Evolutionary conservation across 2,329 filamentous ascomycete genomes (phyloP), one percentile per base, ranked within the genome.

Genomic region (Graphilbum ipis-grandicollis): DNA sequence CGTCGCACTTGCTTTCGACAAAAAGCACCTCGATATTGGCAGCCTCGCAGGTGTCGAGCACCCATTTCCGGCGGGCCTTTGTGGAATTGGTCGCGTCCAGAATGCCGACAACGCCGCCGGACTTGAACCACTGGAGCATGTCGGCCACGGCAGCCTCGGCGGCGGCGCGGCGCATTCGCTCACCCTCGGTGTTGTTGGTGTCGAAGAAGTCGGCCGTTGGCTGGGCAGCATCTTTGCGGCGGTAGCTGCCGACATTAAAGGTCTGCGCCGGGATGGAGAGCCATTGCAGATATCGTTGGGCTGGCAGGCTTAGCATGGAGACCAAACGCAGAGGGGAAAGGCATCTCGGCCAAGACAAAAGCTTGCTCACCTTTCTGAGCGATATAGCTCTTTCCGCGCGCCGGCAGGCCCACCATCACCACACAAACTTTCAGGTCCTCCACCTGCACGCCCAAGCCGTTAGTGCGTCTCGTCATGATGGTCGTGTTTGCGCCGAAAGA

Each of bases 401-500:
- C 90, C 38, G 90, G 90, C 54, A 98, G 68, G 47, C 90, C 90
- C 42, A 98, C 90, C 90, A 98, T 96, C 50, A 98, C 85, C 45
- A 98, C 86, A 58, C 88, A 96, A 63, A 98, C 92, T 57, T 82
- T 83, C 42, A 83, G 88, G 58, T 94, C 85, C 65, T 96, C 88
- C 50, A 81, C 82, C 82, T 93, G 79, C 46, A 86, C 70, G 51
- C 78, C 79, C 49, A 72, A 62, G 47, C 79, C 75, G 56, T 76
- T 76, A 64, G 65, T 62, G 53, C 50, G 60, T 44, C 56, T 57
- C 46, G 61, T 55, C 63, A 67, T 67, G 35, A 44, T 25, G 8
- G 19, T 21, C 26, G 23, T 9, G 21, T 19, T 13, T 30, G 29
- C 19, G n/a, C 19, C n/a, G n/a, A n/a, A n/a, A n/a, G n/a, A n/a